Evolutionary conservation across 2,329 filamentous ascomycete genomes (phyloP), one percentile per base, ranked within the genome.

Genomic region (Neonectria hederae): DNA sequence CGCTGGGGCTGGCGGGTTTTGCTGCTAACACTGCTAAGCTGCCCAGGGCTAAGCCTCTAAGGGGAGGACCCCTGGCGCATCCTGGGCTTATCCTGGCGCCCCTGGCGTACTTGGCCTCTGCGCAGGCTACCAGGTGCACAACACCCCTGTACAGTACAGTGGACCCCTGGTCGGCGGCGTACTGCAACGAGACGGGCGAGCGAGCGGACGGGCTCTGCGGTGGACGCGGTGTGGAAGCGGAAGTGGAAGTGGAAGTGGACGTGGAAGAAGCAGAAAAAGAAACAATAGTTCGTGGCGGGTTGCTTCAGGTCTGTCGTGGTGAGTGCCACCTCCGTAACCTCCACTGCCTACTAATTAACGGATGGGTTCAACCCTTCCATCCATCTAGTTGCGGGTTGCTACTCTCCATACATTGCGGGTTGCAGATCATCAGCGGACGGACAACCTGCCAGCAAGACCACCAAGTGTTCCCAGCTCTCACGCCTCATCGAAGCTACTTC

Each of bases 171-270:
- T 55, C 58, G 46, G 58, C 57, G 55, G n/a, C n/a, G n/a, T n/a
- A 63, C 52, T 61, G 49, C 65, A 63, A 65, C 56, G 38, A 65
- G 58, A 65, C 58, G 63, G 65, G 66, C 59, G 66, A 54, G 60
- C 51, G 64, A 63, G 57, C 65, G 56, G 63, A 68, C 67, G 63
- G 70, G 67, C 35, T 59, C 65, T 69, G 62, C 72, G 72, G 72
- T 73, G 70, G 71, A 51, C 60, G 71, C 72, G 72, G 72, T 74
- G 72, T 72, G 68, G 62, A 68, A 72, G 60, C 57, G 59, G 63
- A 53, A 58, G 24, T 24, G 8, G 7, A 28, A 28, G 45, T 26
- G 45, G 21, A 8, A 14, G 35, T 38, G 35, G 35, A 38, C 3
- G 13, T 14, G 65, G 62, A 66, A 72, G 60, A 58, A 54, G 59